phyloP scores from a whole-genome alignment of 805 yeast species.

The Wickerhamomyces subpelliculosus region DNA sequence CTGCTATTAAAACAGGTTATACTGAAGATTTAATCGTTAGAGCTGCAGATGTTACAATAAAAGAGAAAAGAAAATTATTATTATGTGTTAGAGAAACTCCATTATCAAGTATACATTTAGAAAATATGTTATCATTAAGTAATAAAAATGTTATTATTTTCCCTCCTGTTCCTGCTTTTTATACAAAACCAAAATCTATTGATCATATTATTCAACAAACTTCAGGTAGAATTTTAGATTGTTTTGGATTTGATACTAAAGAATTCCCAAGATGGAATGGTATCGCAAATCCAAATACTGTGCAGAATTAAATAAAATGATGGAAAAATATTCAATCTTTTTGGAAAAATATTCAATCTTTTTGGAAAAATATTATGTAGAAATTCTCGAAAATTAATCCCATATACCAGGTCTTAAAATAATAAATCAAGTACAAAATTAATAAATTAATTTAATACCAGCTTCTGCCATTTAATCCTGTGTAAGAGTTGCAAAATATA shows the following conservation, averaged over 20 bases:
- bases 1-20: slow-evolving; percentile 22
- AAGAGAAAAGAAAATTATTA: slow-evolving; percentile 19
- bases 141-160: slow-evolving; percentile 19
- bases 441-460: no score
- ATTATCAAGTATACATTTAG: slow-evolving; percentile 22
- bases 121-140: slow-evolving; percentile 20
- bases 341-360: no score
- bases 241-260: slow-evolving; percentile 18
- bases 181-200: slow-evolving; percentile 19
- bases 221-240: slow-evolving; percentile 20
- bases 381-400: no score
- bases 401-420: no score
- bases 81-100: slow-evolving; percentile 24
- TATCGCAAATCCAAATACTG: slow-evolving; percentile 10
- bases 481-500: no score
- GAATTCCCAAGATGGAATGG: slow-evolving; percentile 24
- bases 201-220: slow-evolving; percentile 22
- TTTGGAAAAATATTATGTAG: no score
- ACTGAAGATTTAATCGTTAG: slow-evolving; percentile 23
- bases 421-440: no score
- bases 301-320: neutral
- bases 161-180: slow-evolving; percentile 25
- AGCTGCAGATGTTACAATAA: slow-evolving; percentile 25
- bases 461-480: no score
- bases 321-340: no score